Percentiles rank a stretch among this genome's conserved stretches.
phyloP scores from a whole-genome alignment of 495 filamentous ascomycete species.

The Glarea lozoyensis region DNA sequence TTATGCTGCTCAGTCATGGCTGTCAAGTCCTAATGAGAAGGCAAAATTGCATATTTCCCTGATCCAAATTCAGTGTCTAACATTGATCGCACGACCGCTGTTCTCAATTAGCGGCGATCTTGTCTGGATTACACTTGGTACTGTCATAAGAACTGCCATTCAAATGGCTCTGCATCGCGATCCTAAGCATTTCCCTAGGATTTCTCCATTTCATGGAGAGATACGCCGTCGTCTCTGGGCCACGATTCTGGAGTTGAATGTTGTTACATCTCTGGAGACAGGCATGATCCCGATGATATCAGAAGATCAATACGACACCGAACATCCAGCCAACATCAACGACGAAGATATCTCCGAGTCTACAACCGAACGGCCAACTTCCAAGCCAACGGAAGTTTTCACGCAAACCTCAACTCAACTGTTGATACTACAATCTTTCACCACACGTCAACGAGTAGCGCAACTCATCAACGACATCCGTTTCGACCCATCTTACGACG shows the following conservation, averaged over 20 bases:
- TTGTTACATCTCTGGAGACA: slow-evolving; percentile 51
- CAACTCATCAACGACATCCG: slow-evolving; percentile 39
- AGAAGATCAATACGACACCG: slow-evolving; percentile 47
- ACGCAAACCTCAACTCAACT: slow-evolving; percentile 47
- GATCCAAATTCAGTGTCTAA: slow-evolving; percentile 50
- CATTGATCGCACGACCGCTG: slow-evolving; percentile 49
- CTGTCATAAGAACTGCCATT: slow-evolving; percentile 48
- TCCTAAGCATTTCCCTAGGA: slow-evolving; percentile 32
- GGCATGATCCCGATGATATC: slow-evolving; percentile 50
- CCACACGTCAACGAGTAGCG: slow-evolving; percentile 38
- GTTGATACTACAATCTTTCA: slow-evolving; percentile 36
- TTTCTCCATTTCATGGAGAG: slow-evolving; percentile 44
- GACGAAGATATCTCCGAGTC: slow-evolving; percentile 30
- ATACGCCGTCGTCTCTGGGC: slow-evolving; percentile 62
- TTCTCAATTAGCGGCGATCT: slow-evolving; percentile 46
- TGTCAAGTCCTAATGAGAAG: slow-evolving; percentile 43
- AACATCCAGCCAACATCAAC: slow-evolving; percentile 43
- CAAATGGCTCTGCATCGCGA: slow-evolving; percentile 55
- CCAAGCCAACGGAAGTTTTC: slow-evolving; percentile 20
- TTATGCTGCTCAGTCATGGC: slow-evolving; percentile 53
- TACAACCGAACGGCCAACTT: not conserved
- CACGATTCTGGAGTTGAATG: slow-evolving; percentile 51
- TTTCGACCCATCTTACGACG: slow-evolving; percentile 39
- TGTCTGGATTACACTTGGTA: slow-evolving; percentile 50
- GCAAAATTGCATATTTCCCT: slow-evolving; percentile 42